Conservation (phyloP, 768 basidiomycete species). For the Macrolepiota dolichaula region DNA sequence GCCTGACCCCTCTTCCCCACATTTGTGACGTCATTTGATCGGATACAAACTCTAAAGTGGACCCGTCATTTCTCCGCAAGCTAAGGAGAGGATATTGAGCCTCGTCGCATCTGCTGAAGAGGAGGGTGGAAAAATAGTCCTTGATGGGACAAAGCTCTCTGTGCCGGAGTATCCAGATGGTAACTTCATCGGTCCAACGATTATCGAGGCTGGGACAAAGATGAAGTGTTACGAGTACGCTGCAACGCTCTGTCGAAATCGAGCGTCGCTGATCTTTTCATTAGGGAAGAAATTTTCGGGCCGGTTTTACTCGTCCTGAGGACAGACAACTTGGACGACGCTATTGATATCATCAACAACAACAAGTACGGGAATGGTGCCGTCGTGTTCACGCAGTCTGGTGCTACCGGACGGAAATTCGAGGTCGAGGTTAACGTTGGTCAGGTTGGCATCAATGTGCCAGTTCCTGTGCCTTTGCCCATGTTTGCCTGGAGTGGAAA, state of each 20-base stretch:
- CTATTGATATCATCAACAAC: slow-evolving; percentile 82
- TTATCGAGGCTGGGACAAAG: slow-evolving; percentile 75
- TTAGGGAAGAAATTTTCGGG: slow-evolving; percentile 92
- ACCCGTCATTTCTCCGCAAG: slow-evolving; percentile 77
- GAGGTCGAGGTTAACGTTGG: slow-evolving; percentile 86
- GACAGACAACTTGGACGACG: slow-evolving; percentile 86
- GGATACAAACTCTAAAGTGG: slow-evolving; percentile 39
- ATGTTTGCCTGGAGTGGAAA: slow-evolving; percentile 99
- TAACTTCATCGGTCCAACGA: slow-evolving; percentile 93
- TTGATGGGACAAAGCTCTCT: slow-evolving; percentile 78
- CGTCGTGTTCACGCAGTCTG: slow-evolving; percentile 94
- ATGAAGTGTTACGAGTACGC: slow-evolving; percentile 88
- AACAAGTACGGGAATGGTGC: slow-evolving; percentile 94
- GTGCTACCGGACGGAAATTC: slow-evolving; percentile 92
- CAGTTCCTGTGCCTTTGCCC: slow-evolving; percentile 85
- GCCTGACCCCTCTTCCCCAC: background rate
- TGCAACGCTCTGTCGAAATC: background rate
- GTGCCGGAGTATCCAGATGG: slow-evolving; percentile 80
- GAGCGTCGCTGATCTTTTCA: background rate
- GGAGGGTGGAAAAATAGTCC: slow-evolving; percentile 82
- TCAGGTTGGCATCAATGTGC: slow-evolving; percentile 91
- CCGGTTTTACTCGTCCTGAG: slow-evolving; percentile 79
- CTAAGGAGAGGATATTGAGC: slow-evolving; percentile 72
- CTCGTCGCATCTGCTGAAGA: slow-evolving; percentile 72
- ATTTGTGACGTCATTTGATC: background rate